Conservation (phyloP, 176 grass and related monocot species). For the Oryza meridionalis region DNA sequence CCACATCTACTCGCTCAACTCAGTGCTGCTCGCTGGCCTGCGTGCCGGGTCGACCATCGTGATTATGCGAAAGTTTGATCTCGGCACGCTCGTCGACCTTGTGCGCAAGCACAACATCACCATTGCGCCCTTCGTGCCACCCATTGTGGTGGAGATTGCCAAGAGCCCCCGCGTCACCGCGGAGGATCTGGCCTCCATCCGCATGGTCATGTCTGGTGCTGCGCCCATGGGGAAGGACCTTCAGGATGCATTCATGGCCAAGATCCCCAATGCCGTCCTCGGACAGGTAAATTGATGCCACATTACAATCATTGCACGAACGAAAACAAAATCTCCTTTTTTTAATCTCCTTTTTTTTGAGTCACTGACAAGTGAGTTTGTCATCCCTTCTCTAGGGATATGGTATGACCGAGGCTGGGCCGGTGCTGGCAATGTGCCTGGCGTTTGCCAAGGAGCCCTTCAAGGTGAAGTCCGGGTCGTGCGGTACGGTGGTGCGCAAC, state of each 20-base stretch:
- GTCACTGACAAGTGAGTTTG: neutral
- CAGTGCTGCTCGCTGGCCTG: conserved; percentile 76
- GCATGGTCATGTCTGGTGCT: conserved; percentile 83
- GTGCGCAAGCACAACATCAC: conserved; percentile 55
- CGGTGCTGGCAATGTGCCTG: conserved; percentile 86
- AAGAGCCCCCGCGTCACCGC: conserved; percentile 62
- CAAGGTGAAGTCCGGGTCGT: conserved; percentile 83
- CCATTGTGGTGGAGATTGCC: conserved; percentile 90
- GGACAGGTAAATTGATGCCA: conserved; percentile 57
- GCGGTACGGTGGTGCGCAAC: conserved; percentile 89
- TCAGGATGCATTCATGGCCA: conserved; percentile 88
- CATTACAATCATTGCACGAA: neutral
- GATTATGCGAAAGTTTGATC: conserved; percentile 84
- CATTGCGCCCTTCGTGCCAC: conserved; percentile 77
- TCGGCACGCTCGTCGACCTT: conserved; percentile 55
- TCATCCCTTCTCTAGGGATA: conserved; percentile 45
- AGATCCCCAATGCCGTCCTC: conserved; percentile 77
- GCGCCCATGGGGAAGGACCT: conserved; percentile 83
- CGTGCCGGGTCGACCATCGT: conserved; percentile 66
- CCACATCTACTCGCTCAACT: conserved; percentile 98
- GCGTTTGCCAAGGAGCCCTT: conserved; percentile 85
- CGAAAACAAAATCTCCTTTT: neutral
- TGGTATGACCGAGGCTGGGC: conserved; percentile 90
- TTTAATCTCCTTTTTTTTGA: too few relatives aligned
- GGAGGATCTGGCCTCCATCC: conserved; percentile 73